These are phyloP conservation scores for Venturia pyrina DNA, from an alignment of 2,329 filamentous ascomycete species.

Conservation along the genomic window DNA sequence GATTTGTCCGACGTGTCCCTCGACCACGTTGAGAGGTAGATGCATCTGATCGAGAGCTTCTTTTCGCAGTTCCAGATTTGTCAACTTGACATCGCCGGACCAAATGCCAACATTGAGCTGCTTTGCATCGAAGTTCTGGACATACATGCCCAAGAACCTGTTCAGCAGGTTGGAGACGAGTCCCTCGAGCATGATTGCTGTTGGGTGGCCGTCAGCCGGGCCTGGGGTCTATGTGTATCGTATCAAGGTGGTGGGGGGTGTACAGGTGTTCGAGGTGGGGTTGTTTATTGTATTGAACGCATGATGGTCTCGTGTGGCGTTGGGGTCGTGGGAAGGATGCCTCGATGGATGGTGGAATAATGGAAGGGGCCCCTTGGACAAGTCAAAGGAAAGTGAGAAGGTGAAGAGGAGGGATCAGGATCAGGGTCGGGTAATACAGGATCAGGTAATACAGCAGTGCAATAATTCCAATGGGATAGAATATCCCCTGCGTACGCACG, in stretches of 20 bases:
- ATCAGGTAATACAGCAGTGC: neutral
- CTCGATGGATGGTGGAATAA: neutral
- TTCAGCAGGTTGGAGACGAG: slow-evolving; percentile 95
- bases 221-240: slow-evolving; percentile 34
- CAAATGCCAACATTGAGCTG: slow-evolving; percentile 98
- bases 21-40: slow-evolving; percentile 90
- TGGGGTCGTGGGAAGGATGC: neutral
- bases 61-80: slow-evolving; percentile 80
- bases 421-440: too few species aligned
- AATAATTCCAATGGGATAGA: neutral
- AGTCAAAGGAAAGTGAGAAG: neutral
- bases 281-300: neutral
- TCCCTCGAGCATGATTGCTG: slow-evolving; percentile 80
- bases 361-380: neutral
- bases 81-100: slow-evolving; percentile 95
- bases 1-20: slow-evolving; percentile 85
- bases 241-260: neutral
- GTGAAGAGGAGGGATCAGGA: neutral
- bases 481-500: neutral
- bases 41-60: slow-evolving; percentile 97
- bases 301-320: neutral
- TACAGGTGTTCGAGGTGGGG: neutral
- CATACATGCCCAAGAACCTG: slow-evolving; percentile 98
- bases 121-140: slow-evolving; percentile 97
- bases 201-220: slow-evolving; percentile 61